phyloP scores from a whole-genome alignment of 768 basidiomycete species.

The Boletus vermiculosoides region DNA sequence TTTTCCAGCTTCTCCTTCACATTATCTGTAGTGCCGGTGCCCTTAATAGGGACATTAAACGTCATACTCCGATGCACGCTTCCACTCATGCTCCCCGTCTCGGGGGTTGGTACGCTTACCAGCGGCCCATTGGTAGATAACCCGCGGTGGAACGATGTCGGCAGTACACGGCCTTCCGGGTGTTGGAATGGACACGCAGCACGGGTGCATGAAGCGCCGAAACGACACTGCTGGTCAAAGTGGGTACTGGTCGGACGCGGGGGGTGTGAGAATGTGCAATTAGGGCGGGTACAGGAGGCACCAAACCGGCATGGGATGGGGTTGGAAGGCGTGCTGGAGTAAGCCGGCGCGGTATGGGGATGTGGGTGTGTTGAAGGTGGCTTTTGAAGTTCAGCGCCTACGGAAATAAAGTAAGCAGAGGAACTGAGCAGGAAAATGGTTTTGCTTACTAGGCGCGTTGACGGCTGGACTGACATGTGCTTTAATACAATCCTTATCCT shows the following conservation, averaged over 20 bases:
- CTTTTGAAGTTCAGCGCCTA: constrained; percentile 34
- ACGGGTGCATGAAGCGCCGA: constrained; percentile 83
- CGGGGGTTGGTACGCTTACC: constrained; percentile 60
- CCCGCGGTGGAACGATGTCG: constrained; percentile 78
- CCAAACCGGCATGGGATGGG: constrained; percentile 66
- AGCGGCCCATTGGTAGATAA: constrained; percentile 58
- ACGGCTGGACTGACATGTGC: constrained; percentile 89
- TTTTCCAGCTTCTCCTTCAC: constrained; percentile 50
- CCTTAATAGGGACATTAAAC: constrained; percentile 50
- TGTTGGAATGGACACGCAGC: constrained; percentile 89
- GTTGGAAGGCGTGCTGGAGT: constrained; percentile 26
- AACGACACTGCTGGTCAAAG: constrained; percentile 66
- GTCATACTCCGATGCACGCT: constrained; percentile 71
- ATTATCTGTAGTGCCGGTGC: constrained; percentile 24
- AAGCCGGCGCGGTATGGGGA: constrained; percentile 30
- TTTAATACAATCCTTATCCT: constrained; percentile 92
- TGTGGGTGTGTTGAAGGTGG: constrained; percentile 39
- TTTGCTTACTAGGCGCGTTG: constrained; percentile 52
- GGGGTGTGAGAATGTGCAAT: constrained; percentile 71
- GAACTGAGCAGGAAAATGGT: background rate
- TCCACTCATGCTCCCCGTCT: constrained; percentile 63
- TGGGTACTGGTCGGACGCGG: constrained; percentile 39
- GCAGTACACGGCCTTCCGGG: constrained; percentile 81
- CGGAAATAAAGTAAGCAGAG: constrained; percentile 12
- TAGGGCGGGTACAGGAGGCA: constrained; percentile 62